A percentile compares a stretch with the other conserved stretches of the same genome.
phyloP scores from a whole-genome alignment of 192 early-diverging fungal genomes.

The Coemansia sp. region DNA sequence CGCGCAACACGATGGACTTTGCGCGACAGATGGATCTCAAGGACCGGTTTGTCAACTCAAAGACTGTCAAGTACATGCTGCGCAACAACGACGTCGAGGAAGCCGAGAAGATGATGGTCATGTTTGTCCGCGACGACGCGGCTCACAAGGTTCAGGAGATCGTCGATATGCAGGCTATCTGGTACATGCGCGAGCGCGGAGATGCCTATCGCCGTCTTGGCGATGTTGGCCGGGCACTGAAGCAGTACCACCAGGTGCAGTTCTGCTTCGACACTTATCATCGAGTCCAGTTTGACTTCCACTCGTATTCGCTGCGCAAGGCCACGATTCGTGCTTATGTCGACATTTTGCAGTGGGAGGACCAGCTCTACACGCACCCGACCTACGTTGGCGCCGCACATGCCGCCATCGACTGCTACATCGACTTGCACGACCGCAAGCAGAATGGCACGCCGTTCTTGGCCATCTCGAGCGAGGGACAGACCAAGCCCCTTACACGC shows the following conservation, averaged over 20 bases:
- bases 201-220: constrained; percentile 69
- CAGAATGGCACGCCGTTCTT: constrained; percentile 33
- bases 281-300: constrained; percentile 97
- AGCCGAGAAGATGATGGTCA: constrained; percentile 81
- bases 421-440: constrained; percentile 54
- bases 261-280: constrained; percentile 82
- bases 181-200: constrained; percentile 85
- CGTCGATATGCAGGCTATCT: constrained; percentile 89
- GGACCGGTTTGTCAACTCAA: constrained; percentile 95
- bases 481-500: constrained; percentile 53
- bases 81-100: constrained; percentile 77
- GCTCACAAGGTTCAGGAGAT: constrained; percentile 78
- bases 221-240: constrained; percentile 81
- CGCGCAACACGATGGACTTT: constrained; percentile 81
- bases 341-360: constrained; percentile 79
- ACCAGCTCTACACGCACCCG: constrained; percentile 69
- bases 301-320: constrained; percentile 91
- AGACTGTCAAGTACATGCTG: constrained; percentile 93
- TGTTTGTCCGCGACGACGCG: constrained; percentile 71
- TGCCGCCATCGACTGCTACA: constrained; percentile 69
- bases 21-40: constrained; percentile 89
- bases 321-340: constrained; percentile 85
- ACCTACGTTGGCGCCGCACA: constrained; percentile 77
- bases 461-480: constrained; percentile 25
- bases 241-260: constrained; percentile 84